Conservation (phyloP, 2,329 filamentous ascomycete species). For the Ophiostoma piceae region DNA sequence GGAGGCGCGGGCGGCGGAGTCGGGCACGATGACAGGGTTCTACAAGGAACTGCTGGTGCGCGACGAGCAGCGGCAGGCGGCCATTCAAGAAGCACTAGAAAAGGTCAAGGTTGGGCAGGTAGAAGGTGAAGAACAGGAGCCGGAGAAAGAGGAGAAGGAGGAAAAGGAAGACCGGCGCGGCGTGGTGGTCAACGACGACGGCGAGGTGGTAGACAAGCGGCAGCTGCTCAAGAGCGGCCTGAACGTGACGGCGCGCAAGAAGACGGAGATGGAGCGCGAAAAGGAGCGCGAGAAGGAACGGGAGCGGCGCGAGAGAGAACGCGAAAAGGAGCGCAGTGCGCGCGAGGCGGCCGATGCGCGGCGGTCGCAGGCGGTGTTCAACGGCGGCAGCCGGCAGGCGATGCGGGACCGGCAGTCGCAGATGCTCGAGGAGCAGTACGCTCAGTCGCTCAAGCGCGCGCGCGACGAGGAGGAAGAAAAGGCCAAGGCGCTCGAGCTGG, state of each 20-base stretch:
- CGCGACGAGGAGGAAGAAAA: slow-evolving; percentile 65
- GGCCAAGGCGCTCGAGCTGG: slow-evolving; percentile 55
- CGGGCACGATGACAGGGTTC: slow-evolving; percentile 63
- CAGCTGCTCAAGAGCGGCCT: slow-evolving; percentile 70
- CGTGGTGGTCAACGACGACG: slow-evolving; percentile 73
- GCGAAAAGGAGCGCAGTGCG: slow-evolving; percentile 7
- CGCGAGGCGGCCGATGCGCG: slow-evolving; percentile 26
- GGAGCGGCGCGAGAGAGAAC: slow-evolving; percentile 4
- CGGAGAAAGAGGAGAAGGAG: slow-evolving; percentile 41
- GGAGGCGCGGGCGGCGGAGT: slow-evolving; percentile 55
- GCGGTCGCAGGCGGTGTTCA: slow-evolving; percentile 37
- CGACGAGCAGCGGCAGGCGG: slow-evolving; percentile 64
- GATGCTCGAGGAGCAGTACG: slow-evolving; percentile 75
- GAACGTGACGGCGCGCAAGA: slow-evolving; percentile 64
- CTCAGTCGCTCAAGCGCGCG: slow-evolving; percentile 64
- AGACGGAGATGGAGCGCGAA: slow-evolving; percentile 37
- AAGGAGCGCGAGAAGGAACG: slow-evolving; percentile 17
- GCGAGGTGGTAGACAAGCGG: slow-evolving; percentile 78
- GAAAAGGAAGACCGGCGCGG: slow-evolving; percentile 54
- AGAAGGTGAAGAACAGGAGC: slow-evolving; percentile 33
- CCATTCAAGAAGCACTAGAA: slow-evolving; percentile 61
- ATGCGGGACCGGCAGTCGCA: slow-evolving; percentile 70
- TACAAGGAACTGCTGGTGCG: slow-evolving; percentile 69
- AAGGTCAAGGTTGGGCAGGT: not conserved
- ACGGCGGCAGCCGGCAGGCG: slow-evolving; percentile 53